Evolutionary conservation across 768 basidiomycete genomes (phyloP).

Genomic region (Xanthoconium stramineum): DNA sequence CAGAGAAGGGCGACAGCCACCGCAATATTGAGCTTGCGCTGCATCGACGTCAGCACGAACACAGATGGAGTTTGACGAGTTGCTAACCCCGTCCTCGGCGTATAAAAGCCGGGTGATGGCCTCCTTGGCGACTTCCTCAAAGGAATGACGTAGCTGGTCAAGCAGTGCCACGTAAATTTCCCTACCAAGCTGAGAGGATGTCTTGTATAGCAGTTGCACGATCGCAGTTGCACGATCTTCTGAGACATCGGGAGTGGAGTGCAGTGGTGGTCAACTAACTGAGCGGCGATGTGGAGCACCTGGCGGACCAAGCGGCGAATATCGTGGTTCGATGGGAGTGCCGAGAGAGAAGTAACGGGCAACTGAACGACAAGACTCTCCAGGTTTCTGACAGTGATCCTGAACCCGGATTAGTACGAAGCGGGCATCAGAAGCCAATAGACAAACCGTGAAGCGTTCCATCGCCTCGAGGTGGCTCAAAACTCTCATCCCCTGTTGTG

Average conservation of each 20-base stretch:
- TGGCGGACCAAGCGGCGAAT: constrained; percentile 82
- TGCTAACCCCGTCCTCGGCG: constrained; percentile 88
- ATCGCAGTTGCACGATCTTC: constrained; percentile 90
- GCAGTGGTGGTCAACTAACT: constrained; percentile 74
- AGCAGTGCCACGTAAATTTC: constrained; percentile 91
- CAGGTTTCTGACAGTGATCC: constrained; percentile 51
- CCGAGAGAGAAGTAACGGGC: constrained; percentile 65
- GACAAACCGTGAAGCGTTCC: constrained; percentile 78
- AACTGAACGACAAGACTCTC: constrained; percentile 78
- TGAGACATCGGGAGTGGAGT: constrained; percentile 93
- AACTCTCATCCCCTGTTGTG: constrained; percentile 49
- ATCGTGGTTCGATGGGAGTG: constrained; percentile 80
- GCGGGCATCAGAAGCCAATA: neutral
- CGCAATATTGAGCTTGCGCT: constrained; percentile 96
- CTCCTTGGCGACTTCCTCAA: constrained; percentile 93
- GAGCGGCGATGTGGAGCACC: constrained; percentile 76
- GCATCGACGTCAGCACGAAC: constrained; percentile 9
- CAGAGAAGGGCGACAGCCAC: constrained; percentile 88
- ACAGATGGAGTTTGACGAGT: neutral
- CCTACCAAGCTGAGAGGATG: constrained; percentile 76
- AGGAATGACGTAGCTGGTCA: constrained; percentile 83
- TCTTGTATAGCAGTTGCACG: constrained; percentile 94
- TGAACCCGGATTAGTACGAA: constrained; percentile 4
- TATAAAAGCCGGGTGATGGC: constrained; percentile 95
- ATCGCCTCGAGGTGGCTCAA: constrained; percentile 78